Base-by-base conservation (phyloP, 495 filamentous ascomycete genomes). In the Aspergillus biplanus region DNA sequence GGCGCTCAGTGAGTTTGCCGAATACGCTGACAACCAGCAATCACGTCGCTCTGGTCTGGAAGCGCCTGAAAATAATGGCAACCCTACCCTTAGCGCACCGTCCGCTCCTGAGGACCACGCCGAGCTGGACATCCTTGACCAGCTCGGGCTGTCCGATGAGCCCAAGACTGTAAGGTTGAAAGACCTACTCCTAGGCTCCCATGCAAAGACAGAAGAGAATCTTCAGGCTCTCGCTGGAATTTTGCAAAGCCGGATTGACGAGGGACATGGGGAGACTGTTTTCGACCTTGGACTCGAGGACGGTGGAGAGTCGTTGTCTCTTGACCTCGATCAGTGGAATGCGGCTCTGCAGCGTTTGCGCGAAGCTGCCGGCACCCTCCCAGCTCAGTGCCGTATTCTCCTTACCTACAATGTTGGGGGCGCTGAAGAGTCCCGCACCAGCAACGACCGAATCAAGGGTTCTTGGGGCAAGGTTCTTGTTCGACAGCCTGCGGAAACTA, bases 21-120 rank as follows among this genome's bases (percentile, higher is more conserved):
- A 98, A 74, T 98, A 97, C 67, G 96, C 97, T 61, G 93, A 97
- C 74, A 89, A 93, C 76, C 92, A 99, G 73, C 94, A 97, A 74
- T 84, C 86, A 5, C 93, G 77, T 77, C 88, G 60, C 72, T 88
- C 66, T 79, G 71, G 68, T 21, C 66, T 73, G 32, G 67, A 65
- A 21, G 74, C 70, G 13, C 77, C 78, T 21, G 78, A 77, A 66
- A 76, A 81, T 53, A 82, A 73, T 66, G 75, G 76, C 33, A 78
- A 81, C 59, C 74, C 78, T 31, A 78, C 76, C 2, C 71, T 76
- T 59, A 79, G 68, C 66, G 75, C 67, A 35, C 75, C 68, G 37
- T 73, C 60, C 57, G 66, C 65, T 56, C 72, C 75, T 66, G 88
- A 94, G 69, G 92, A 97, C 54, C 93, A 96, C 75, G 87, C 85